A percentile compares a stretch with the other conserved stretches of the same genome.
Evolutionary conservation across 805 yeast genomes (phyloP).

Genomic region (Zygosaccharomyces rouxii): DNA sequence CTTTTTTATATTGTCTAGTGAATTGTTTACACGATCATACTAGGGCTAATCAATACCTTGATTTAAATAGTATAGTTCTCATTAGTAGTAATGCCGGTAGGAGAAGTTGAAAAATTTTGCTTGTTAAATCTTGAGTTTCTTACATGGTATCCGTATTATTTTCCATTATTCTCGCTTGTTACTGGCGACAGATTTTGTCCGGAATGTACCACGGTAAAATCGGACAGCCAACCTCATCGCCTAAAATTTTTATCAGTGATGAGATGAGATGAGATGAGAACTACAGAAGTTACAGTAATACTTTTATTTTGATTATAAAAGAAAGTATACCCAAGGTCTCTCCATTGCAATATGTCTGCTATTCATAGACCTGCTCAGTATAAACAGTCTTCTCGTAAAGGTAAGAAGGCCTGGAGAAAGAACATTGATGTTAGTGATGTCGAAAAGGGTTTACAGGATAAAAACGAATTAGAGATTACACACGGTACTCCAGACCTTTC

Average conservation of each 20-base stretch:
- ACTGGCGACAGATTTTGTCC: background rate
- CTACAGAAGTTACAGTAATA: background rate
- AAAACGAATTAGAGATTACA: slow-evolving; percentile 51
- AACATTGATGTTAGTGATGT: slow-evolving; percentile 83
- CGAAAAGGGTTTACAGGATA: slow-evolving; percentile 62
- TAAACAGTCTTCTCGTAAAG: slow-evolving; percentile 80
- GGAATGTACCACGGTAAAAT: background rate
- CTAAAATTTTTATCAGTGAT: slow-evolving; percentile 17
- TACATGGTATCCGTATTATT: background rate
- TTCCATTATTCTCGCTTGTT: background rate
- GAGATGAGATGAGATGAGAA: slow-evolving; percentile 19
- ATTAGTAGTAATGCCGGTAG: background rate
- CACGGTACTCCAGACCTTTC: slow-evolving; percentile 32
- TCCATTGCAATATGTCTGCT: slow-evolving; percentile 19
- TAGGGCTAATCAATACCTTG: too few relatives aligned
- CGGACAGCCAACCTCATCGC: slow-evolving; percentile 4
- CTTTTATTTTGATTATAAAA: background rate
- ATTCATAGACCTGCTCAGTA: slow-evolving; percentile 50
- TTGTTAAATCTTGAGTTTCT: background rate
- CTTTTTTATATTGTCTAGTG: slow-evolving; percentile 3
- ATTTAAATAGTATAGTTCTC: background rate
- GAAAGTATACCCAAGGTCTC: background rate
- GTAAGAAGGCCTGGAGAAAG: slow-evolving; percentile 94
- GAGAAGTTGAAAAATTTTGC: background rate
- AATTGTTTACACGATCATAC: too few relatives aligned